Evolutionary conservation across 2,329 filamentous ascomycete species (phyloP), one percentile per base, ranked within the genome.

Genomic region (Zymoseptoria tritici): DNA sequence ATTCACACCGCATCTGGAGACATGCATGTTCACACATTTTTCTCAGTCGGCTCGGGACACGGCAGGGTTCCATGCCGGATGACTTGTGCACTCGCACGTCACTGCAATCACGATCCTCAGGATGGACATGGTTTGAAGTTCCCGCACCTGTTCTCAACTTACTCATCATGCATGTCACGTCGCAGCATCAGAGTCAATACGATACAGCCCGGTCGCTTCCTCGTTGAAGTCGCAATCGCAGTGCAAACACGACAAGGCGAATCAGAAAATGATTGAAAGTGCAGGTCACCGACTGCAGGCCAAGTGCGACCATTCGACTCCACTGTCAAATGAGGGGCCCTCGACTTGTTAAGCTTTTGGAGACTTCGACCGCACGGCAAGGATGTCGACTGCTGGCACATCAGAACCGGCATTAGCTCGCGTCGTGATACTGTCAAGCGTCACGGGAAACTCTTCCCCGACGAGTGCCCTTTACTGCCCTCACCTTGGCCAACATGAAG

Each of bases 371-470:
- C 22, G 52, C n/a, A 22, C 52, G 2, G 52, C 52, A 53, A 53
- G 52, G 52, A 53, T 53, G 20, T 52, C 22, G 50, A 21, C 50
- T 50, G 54, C 46, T 51, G 52, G 24, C 52, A 55, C 51, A 53
- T 54, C 51, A 49, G 29, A 26, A 16, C 52, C 56, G 56, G 56
- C 59, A 58, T 61, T 61, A 58, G 59, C 59, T 55, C 36, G 49
- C 36, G 31, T 42, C 31, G 52, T 58, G 56, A 50, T 24, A 57
- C 60, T 49, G 55, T 31, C 36, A 52, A 50, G 56, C 55, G 46
- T 19, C 31, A 20, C 55, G 60, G 60, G 57, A 53, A 56, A 16
- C 52, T 5, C 26, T 56, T 49, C 42, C 50, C 54, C 54, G 58
- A 49, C 46, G 4, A 36, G 52, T 46, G 49, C 29, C 49, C 46